Evolutionary conservation across 257 asterid species (phyloP).

Genomic region (Gardenia jasminoides): DNA sequence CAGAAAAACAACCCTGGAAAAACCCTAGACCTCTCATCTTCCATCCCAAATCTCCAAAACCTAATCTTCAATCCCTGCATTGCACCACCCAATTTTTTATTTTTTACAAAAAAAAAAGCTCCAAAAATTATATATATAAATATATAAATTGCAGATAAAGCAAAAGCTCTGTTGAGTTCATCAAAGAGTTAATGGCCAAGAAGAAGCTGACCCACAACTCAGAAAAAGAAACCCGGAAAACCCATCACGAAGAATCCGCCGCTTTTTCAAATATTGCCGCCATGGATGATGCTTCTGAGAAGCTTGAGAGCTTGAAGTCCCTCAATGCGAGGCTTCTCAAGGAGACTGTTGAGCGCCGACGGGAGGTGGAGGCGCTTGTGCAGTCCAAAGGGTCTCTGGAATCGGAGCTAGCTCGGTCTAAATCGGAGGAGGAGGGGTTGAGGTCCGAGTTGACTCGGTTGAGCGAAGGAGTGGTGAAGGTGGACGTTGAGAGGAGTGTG

Average conservation of each 20-base stretch:
- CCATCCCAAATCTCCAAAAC: constrained; percentile 24
- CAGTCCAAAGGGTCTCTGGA: constrained; percentile 44
- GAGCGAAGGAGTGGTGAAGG: constrained; percentile 39
- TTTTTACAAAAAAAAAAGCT: background rate
- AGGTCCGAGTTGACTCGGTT: constrained; percentile 41
- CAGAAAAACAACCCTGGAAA: constrained; percentile 18
- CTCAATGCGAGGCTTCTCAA: constrained; percentile 61
- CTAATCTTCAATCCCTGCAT: background rate
- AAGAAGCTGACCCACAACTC: constrained; percentile 24
- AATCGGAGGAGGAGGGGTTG: constrained; percentile 46
- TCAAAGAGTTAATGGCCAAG: constrained; percentile 26
- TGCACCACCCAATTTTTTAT: constrained; percentile 4
- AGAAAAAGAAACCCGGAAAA: constrained; percentile 2
- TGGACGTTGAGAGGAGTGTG: constrained; percentile 63
- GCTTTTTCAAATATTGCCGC: background rate
- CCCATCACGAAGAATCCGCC: background rate
- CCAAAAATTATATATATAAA: background rate
- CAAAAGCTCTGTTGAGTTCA: background rate
- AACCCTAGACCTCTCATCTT: constrained; percentile 38
- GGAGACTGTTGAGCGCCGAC: constrained; percentile 66
- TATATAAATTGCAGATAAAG: background rate
- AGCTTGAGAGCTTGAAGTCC: constrained; percentile 45
- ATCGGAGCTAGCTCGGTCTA: constrained; percentile 45
- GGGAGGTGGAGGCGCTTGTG: constrained; percentile 55
- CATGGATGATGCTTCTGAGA: constrained; percentile 21